phyloP scores from a whole-genome alignment of 305 asterid species.

The Fraxinus sp. region DNA sequence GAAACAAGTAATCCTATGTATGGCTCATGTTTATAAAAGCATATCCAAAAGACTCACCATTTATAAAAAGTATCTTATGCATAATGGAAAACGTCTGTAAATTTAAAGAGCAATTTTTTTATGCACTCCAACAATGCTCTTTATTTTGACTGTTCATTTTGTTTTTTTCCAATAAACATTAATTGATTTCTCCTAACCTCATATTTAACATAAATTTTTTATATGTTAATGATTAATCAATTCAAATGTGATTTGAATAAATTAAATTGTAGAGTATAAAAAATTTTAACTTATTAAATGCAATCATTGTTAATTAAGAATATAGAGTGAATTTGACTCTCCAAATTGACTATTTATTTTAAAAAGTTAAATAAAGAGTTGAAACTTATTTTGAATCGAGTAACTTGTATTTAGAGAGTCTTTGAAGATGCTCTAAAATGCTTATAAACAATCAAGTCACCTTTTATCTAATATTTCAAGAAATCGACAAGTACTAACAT shows the following conservation, averaged over 20 bases:
- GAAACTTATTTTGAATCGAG: too few species aligned
- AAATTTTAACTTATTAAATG: too few species aligned
- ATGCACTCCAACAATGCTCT: neutral
- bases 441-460: neutral
- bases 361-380: neutral
- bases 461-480: neutral
- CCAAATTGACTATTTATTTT: too few species aligned
- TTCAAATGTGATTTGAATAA: neutral
- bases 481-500: neutral
- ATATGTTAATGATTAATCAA: neutral
- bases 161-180: too few species aligned
- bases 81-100: too few species aligned
- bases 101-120: neutral
- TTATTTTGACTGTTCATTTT: neutral
- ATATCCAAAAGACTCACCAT: too few species aligned
- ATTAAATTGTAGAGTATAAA: neutral
- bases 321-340: neutral
- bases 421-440: neutral
- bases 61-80: neutral
- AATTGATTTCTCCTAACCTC: too few species aligned
- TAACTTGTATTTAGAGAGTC: neutral
- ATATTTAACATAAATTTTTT: too few species aligned
- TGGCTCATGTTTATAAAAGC: neutral
- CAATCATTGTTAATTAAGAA: neutral
- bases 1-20: neutral